Conservation (phyloP, 108 stramenopile genomes). For the Nannochloropsis salina region DNA sequence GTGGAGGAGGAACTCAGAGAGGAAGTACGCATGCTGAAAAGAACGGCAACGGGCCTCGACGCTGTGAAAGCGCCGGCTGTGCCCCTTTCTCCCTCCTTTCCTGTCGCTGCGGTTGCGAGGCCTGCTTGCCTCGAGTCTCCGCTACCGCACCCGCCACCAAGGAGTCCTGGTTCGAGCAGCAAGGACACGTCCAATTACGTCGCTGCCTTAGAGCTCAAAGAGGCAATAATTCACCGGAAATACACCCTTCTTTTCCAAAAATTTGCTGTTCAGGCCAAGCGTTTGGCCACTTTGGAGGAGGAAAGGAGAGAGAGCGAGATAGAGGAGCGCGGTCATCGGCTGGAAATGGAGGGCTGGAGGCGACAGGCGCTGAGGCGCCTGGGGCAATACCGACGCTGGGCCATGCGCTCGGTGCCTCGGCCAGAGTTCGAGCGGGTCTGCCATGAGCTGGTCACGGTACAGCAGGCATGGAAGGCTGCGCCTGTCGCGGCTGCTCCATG, state of each 20-base stretch:
- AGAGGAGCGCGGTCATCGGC: not conserved
- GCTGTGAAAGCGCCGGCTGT: not conserved
- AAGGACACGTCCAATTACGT: not conserved
- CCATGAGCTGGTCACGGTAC: not conserved
- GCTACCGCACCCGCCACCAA: not conserved
- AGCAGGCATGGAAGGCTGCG: not conserved
- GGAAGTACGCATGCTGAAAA: not conserved
- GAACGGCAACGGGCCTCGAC: not conserved
- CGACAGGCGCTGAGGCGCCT: not conserved
- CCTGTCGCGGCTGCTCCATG: not conserved
- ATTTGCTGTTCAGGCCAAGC: not conserved
- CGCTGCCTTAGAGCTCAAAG: not conserved
- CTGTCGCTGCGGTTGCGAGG: too few species aligned
- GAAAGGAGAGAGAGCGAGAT: slow-evolving; percentile 4
- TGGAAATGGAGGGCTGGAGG: slow-evolving; percentile 7
- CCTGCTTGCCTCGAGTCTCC: too few species aligned
- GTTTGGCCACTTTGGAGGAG: not conserved
- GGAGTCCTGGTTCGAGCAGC: not conserved
- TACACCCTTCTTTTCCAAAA: not conserved
- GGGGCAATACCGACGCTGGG: not conserved
- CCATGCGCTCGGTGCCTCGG: not conserved
- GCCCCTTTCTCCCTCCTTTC: not conserved
- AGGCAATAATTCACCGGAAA: not conserved
- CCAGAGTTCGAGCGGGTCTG: not conserved
- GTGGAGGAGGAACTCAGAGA: not conserved